Evolutionary conservation across 2,329 filamentous ascomycete species (phyloP).

Genomic region (Neofusicoccum sp.): DNA sequence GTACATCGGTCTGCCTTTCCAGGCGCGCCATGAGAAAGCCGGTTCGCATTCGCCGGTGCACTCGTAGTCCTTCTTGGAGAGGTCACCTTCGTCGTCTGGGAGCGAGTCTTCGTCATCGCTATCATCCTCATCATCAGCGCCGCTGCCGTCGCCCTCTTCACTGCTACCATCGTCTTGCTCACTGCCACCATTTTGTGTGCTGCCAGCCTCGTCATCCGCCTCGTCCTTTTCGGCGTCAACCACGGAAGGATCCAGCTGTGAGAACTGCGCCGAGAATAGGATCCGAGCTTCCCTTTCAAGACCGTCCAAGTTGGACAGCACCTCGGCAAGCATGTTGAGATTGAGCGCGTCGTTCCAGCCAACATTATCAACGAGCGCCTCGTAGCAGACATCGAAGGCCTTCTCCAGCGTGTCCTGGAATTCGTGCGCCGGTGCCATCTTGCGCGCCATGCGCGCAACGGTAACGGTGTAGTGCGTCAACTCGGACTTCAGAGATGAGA

Average conservation of each 20-base stretch:
- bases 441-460: not conserved
- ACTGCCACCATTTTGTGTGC: not conserved
- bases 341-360: constrained; percentile 22
- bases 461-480: constrained; percentile 20
- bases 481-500: not conserved
- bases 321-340: constrained; percentile 21
- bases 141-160: not conserved
- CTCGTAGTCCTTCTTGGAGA: not conserved
- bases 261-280: constrained; percentile 22
- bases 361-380: constrained; percentile 20
- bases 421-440: not conserved
- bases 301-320: constrained; percentile 21
- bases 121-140: not conserved
- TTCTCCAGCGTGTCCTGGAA: constrained; percentile 15
- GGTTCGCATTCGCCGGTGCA: not conserved
- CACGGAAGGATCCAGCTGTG: constrained; percentile 15
- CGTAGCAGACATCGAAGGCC: constrained; percentile 21
- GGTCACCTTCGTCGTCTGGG: not conserved
- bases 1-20: constrained; percentile 16
- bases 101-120: not conserved
- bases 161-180: not conserved
- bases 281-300: constrained; percentile 24
- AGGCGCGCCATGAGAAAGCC: not conserved
- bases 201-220: not conserved
- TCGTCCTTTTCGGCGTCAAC: not conserved